Base-by-base conservation (phyloP, 495 filamentous ascomycete species). In the Aspergillus conjunctus region DNA sequence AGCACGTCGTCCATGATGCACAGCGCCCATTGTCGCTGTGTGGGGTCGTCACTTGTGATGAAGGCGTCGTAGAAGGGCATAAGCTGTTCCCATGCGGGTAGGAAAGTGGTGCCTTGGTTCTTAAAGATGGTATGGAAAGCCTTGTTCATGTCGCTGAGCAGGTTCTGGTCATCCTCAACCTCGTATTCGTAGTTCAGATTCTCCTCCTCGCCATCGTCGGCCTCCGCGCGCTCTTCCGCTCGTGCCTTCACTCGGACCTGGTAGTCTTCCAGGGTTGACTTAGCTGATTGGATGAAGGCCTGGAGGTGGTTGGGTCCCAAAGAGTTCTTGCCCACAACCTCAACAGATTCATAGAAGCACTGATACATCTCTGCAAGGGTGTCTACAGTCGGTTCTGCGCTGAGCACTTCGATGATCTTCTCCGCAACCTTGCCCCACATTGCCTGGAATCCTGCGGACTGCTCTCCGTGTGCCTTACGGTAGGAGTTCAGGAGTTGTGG, bases 91-190 rank as follows among this genome's bases (percentile, higher is more conserved):
- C 93, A 98, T 45, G 89, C 74, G 9, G 85, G 89, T 53, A 99
- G 83, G 84, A 98, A 99, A 30, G 80, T 71, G 17, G 84, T 81
- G 57, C 91, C 89, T 68, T 95, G 91, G 80, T 97, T 91, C 81
- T 97, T 97, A 81, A 98, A 98, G 66, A 99, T 92, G 46, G 91
- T 94, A 74, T 99, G 95, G 85, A 96, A 99, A 0, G 95, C 92
- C 79, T 99, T 99, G 87, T 98, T 99, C 95, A 99, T 99, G 69
- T 99, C 95, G 9, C 93, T 96, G 50, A 99, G 85, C 20, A 99
- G 79, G 26, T 91, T 93, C 72, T 98, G 94, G 70, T 99, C 95
- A 65, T 99, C 95, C 73, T 99, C 95, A 34, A 99, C 90, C 7
- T 95, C 95, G 66, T 94, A 89, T 52, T 79, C 77, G 54, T 72